phyloP scores from a whole-genome alignment of 192 early-diverging fungal species.

The Linnemannia zychae region DNA sequence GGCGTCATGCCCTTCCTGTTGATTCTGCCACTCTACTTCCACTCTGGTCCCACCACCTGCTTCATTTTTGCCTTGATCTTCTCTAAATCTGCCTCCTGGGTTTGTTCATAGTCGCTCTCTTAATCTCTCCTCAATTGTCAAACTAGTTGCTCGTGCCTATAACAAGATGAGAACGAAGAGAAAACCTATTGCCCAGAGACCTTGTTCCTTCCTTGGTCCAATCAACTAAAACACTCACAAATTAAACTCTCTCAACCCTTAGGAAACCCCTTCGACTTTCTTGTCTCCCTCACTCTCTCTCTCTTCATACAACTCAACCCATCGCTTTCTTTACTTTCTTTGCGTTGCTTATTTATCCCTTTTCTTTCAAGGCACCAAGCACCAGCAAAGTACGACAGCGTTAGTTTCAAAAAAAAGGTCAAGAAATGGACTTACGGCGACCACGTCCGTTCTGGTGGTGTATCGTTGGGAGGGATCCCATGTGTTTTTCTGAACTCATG shows the following conservation, averaged over 20 bases:
- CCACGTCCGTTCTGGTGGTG: constrained; percentile 48
- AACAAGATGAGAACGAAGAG: too few species aligned
- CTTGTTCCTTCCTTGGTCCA: too few species aligned
- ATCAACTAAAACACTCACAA: not conserved
- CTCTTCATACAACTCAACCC: not conserved
- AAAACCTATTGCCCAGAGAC: too few species aligned
- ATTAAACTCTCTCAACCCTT: not conserved
- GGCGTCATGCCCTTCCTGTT: not conserved
- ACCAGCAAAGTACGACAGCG: not conserved
- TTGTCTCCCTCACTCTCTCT: not conserved
- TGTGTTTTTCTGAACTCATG: constrained; percentile 58
- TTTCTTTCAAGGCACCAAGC: not conserved
- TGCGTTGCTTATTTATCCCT: not conserved
- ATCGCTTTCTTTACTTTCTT: not conserved
- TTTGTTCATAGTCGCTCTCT: too few species aligned
- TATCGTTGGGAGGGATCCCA: constrained; percentile 51
- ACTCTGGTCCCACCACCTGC: not conserved
- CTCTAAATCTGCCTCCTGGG: too few species aligned
- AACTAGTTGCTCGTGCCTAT: too few species aligned
- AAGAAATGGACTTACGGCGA: constrained; percentile 24
- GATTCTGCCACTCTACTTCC: not conserved
- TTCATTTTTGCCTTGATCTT: too few species aligned
- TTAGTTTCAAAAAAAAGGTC: not conserved
- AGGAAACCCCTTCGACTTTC: not conserved
- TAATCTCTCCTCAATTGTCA: too few species aligned